These are phyloP conservation scores for Scenedesmus sp. DNA, from an alignment of 163 green algal species.

Conservation along the genomic window DNA sequence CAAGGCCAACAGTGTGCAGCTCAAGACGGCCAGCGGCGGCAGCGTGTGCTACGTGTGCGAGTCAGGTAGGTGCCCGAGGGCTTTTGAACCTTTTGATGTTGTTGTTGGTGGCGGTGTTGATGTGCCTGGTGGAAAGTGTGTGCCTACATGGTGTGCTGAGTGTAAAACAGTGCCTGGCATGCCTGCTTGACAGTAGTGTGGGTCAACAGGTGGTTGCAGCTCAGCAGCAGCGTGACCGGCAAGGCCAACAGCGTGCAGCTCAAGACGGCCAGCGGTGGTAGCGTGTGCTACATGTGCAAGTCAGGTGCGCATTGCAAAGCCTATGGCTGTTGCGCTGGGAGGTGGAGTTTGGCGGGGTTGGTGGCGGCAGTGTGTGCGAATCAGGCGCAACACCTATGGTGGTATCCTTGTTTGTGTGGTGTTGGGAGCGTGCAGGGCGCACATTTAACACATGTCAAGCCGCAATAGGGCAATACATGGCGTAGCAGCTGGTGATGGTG, in stretches of 20 bases:
- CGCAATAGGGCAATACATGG: no score
- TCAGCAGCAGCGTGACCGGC: constrained; percentile 65
- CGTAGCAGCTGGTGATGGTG: no score
- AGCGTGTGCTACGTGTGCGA: constrained; percentile 71
- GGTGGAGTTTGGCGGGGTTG: not conserved
- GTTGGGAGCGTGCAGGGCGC: no score
- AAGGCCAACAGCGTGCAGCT: constrained; percentile 87
- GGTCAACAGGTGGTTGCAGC: no score
- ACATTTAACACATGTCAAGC: no score
- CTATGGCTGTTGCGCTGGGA: not conserved
- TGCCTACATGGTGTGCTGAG: no score
- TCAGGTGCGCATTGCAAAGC: not conserved
- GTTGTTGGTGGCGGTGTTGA: not conserved
- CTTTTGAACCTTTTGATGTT: not conserved
- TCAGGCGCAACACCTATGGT: no score
- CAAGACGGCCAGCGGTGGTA: constrained; percentile 77
- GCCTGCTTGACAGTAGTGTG: no score
- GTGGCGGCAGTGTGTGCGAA: not conserved
- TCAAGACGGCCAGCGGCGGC: constrained; percentile 82
- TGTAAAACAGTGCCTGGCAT: no score
- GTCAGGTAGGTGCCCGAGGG: not conserved
- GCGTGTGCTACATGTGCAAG: constrained; percentile 68
- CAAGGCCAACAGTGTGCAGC: constrained; percentile 84
- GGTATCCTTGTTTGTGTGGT: not conserved
- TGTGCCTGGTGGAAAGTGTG: no score